These are phyloP conservation scores for Cercospora sp. DNA, from an alignment of 2,329 filamentous ascomycete genomes.

Conservation along the genomic window DNA sequence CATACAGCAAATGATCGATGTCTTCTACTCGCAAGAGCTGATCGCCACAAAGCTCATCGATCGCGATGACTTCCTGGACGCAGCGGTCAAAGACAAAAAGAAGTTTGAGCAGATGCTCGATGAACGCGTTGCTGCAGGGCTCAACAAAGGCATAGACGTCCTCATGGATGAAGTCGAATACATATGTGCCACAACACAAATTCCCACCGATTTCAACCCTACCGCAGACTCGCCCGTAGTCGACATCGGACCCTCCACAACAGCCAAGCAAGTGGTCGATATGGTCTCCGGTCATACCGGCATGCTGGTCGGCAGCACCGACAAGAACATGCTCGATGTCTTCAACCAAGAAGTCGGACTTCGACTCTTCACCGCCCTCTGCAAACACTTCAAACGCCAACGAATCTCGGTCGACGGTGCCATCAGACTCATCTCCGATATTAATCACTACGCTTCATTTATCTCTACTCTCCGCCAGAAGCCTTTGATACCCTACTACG, in stretches of 20 bases:
- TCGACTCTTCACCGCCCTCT: constrained; percentile 84
- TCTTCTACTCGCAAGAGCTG: constrained; percentile 96
- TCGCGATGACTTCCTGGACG: constrained; percentile 90
- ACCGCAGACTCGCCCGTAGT: constrained; percentile 41
- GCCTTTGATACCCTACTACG: constrained; percentile 86
- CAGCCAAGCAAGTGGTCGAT: constrained; percentile 77
- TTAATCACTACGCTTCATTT: constrained; percentile 89
- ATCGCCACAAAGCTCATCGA: constrained; percentile 79
- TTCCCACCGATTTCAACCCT: constrained; percentile 88
- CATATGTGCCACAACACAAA: constrained; percentile 83
- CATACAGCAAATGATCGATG: constrained; percentile 98
- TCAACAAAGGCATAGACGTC: constrained; percentile 97
- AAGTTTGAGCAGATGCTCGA: constrained; percentile 98
- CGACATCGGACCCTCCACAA: constrained; percentile 73
- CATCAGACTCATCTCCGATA: constrained; percentile 91
- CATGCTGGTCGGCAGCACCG: constrained; percentile 92
- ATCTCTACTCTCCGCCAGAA: constrained; percentile 78
- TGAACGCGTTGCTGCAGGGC: constrained; percentile 88
- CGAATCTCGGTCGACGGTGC: constrained; percentile 86
- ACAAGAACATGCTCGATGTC: constrained; percentile 97
- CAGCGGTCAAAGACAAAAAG: constrained; percentile 92
- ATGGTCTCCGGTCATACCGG: constrained; percentile 84
- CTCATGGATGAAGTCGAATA: constrained; percentile 98
- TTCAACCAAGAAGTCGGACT: constrained; percentile 98
- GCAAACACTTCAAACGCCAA: constrained; percentile 97